Base-by-base conservation (phyloP, 495 filamentous ascomycete genomes). In the Cudoniella acicularis region DNA sequence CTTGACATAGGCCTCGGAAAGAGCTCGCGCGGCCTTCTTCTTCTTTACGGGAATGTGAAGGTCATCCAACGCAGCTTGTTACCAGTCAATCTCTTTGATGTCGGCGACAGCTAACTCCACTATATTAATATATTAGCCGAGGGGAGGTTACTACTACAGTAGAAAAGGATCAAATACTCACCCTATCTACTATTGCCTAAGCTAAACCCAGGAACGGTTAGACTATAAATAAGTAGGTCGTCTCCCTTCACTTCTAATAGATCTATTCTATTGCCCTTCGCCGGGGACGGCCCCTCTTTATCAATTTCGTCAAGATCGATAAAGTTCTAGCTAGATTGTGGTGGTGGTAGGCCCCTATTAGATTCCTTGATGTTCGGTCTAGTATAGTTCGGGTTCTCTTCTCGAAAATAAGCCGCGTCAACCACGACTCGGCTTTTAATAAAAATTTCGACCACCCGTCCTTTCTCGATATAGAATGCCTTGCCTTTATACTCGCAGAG, bases 81-180 rank as follows among this genome's bases (percentile, higher is more conserved):
- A 6, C 69, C 57, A 71, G 21, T 62, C 24, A 49, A 72, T 61
- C 51, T 72, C 69, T 20, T 24, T 45, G 51, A 72, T 58, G 64
- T 62, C 60, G 64, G 62, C 64, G 27, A 72, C 67, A 58, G 60
- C 65, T 48, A 64, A 72, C 57, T 72, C 70, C 59, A 70, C 69
- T 72, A n/a, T 46, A 36, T 36, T 36, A 36, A 36, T 36, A 36
- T 6, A 13, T 36, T 13, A 36, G 30, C 30, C 30, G 30, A 36
- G 41, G 51, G 20, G 36, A 54, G 25, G 3, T 54, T 42, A 41
- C 4, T 42, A 22, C 4, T 22, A 54, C 41, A 21, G 26, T 48
- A 48, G 1, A 56, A 26, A 27, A 49, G 18, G 42, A 16, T 41
- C 26, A 45, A 13, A 27, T 54, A 20, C 46, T 58, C 64, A 72